These are phyloP conservation scores for Xylaria sp. DNA, from an alignment of 2,329 filamentous ascomycete genomes.

Conservation along the genomic window DNA sequence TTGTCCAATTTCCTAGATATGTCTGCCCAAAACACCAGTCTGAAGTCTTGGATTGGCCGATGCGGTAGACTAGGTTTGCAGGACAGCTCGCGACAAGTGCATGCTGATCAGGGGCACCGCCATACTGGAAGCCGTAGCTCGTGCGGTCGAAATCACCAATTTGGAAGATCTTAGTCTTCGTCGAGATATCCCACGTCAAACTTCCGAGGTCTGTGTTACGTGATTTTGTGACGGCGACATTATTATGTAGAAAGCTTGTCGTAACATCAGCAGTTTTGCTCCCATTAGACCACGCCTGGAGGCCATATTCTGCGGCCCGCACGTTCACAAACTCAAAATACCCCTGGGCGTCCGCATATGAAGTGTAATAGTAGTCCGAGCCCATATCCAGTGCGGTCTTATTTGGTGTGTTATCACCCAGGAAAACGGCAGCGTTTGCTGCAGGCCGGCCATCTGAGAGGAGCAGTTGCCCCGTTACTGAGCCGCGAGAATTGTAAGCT, in stretches of 20 bases:
- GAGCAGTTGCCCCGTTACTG: constrained; percentile 56
- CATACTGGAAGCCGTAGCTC: constrained; percentile 56
- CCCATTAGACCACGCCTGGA: constrained; percentile 63
- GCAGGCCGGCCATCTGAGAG: constrained; percentile 62
- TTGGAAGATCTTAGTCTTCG: constrained; percentile 58
- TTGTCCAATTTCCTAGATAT: constrained; percentile 52
- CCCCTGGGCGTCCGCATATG: constrained; percentile 57
- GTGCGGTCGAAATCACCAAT: constrained; percentile 61
- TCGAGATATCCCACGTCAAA: constrained; percentile 55
- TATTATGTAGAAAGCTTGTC: constrained; percentile 56
- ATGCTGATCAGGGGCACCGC: constrained; percentile 58
- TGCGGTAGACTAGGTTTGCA: constrained; percentile 57
- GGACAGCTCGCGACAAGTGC: constrained; percentile 58
- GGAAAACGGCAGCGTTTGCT: constrained; percentile 60
- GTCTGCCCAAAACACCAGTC: constrained; percentile 65
- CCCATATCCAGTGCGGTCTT: constrained; percentile 61
- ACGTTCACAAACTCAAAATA: constrained; percentile 58
- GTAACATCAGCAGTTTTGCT: constrained; percentile 57
- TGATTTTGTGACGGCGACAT: constrained; percentile 52
- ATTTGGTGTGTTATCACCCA: constrained; percentile 59
- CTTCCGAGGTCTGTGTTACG: constrained; percentile 53
- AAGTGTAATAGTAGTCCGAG: constrained; percentile 61
- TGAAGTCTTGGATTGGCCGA: constrained; percentile 52
- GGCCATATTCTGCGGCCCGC: constrained; percentile 57
- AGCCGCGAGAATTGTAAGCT: constrained; percentile 61